phyloP scores from a whole-genome alignment of 2,329 filamentous ascomycete species.

The Coniochaeta sp. region DNA sequence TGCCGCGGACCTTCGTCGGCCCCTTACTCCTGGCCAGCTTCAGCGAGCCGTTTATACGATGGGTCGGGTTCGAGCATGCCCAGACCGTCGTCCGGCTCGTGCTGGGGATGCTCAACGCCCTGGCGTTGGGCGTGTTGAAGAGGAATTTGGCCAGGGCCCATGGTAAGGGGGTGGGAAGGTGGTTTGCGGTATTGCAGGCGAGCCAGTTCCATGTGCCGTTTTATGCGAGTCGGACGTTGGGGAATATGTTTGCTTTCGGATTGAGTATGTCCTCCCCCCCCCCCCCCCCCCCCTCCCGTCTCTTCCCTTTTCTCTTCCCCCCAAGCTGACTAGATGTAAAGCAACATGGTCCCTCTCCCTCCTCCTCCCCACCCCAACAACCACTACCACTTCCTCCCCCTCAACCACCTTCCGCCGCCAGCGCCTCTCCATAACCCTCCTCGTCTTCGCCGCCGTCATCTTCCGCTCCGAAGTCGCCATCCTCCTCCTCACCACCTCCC shows the following conservation, averaged over 20 bases:
- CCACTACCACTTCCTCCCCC: neutral
- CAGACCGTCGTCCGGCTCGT: constrained; percentile 65
- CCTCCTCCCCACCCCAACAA: constrained; percentile 30
- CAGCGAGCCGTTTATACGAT: constrained; percentile 56
- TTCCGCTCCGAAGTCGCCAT: constrained; percentile 89
- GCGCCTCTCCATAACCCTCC: constrained; percentile 61
- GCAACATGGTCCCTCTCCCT: constrained; percentile 58
- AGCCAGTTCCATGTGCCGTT: constrained; percentile 91
- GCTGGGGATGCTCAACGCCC: constrained; percentile 70
- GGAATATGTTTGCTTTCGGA: constrained; percentile 94
- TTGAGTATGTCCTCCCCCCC: constrained; percentile 54
- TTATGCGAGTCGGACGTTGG: constrained; percentile 85
- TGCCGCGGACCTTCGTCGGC: constrained; percentile 86
- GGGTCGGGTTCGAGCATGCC: constrained; percentile 48
- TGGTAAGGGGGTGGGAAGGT: constrained; percentile 61
- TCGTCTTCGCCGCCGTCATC: constrained; percentile 74
- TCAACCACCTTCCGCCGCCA: constrained; percentile 35
- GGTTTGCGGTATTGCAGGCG: constrained; percentile 72
- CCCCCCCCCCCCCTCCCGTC: too few species aligned
- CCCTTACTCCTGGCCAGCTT: constrained; percentile 67
- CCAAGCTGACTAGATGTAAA: constrained; percentile 26
- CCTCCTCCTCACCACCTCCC: constrained; percentile 61
- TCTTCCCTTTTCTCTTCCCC: neutral
- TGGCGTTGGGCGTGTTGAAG: constrained; percentile 59
- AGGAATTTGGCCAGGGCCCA: constrained; percentile 57